Evolutionary conservation across 345 rosid species (phyloP), one percentile per base, ranked within the genome.

Genomic region (Eucalyptus sideroxylon): DNA sequence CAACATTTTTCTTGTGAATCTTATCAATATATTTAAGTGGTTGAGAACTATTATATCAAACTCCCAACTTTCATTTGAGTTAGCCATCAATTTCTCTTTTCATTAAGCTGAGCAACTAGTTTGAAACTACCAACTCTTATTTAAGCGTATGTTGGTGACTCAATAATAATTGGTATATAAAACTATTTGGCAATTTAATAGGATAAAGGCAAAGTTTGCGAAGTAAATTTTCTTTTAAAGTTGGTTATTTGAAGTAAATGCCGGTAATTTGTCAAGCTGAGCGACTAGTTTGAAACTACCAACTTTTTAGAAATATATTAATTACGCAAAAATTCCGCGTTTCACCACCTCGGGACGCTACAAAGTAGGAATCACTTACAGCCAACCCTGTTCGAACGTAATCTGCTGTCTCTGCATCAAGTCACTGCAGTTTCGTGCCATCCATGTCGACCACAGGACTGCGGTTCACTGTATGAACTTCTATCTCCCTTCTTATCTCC

Each of bases 401-500:
- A 88, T 96, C 94, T 60, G 99, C 98, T 31, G 95, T 95, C 45
- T 87, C 93, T 89, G 94, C 96, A 11, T 94, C 95, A 21, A 97
- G 95, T 93, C 96, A 95, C 89, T 95, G 94, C 87, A 96, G 92
- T 93, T 98, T 98, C 91, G 96, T 94, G 90, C 95, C 50, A 92
- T 97, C 98, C 93, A 97, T 98, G 65, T 92, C 90, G 24, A 96
- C 94, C 86, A 96, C 90, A 14, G 96, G 97, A 59, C 93, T 95
- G 86, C 94, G 91, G 69, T 95, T 90, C 93, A 94, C 83, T 92
- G 96, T 94, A 90, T 93, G 91, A 51, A 98, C 97, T 88, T 95
- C 95, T 88, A 96, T 96, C 89, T 97, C 99, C 49, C 91, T 94
- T 89, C 96, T 94, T 92, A 95, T 99, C 90, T 97, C 99, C 88